Conservation (phyloP, 1,284 basidiomycete species). For the Cryptococcus amylolentus region DNA sequence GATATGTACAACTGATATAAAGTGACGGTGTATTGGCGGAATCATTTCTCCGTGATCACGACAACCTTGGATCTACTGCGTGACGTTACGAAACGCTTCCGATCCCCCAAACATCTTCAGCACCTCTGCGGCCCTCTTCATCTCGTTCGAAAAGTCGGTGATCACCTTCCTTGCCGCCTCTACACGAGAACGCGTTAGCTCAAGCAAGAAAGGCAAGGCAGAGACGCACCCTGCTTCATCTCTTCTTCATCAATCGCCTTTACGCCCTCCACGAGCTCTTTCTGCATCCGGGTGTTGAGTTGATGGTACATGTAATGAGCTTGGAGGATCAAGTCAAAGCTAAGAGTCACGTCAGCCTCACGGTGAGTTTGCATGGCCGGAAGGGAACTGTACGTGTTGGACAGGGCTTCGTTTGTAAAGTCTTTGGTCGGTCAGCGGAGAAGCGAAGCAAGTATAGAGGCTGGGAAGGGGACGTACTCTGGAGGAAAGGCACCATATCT, state of each 20-base stretch:
- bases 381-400: slow-evolving; percentile 3
- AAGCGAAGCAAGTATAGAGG: neutral
- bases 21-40: neutral
- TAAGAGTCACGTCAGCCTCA: slow-evolving; percentile 2
- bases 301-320: slow-evolving; percentile 19
- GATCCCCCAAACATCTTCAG: slow-evolving; percentile 11
- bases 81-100: neutral
- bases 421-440: neutral
- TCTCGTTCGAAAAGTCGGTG: slow-evolving; percentile 20
- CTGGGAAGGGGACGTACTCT: slow-evolving; percentile 14
- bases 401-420: slow-evolving; percentile 11
- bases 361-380: neutral
- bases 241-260: slow-evolving; percentile 25
- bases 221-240: slow-evolving; percentile 27
- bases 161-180: slow-evolving; percentile 19
- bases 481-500: slow-evolving; percentile 17
- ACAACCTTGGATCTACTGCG: neutral
- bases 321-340: slow-evolving; percentile 20
- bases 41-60: neutral
- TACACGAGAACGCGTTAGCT: neutral
- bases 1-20: slow-evolving; percentile 8
- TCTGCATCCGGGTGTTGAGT: slow-evolving; percentile 8
- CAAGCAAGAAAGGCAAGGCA: neutral
- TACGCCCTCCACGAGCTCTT: slow-evolving; percentile 21
- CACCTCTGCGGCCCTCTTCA: slow-evolving; percentile 15